These are phyloP conservation scores for Candida glucosophila DNA, from an alignment of 1,139 yeast species.

Conservation along the genomic window DNA sequence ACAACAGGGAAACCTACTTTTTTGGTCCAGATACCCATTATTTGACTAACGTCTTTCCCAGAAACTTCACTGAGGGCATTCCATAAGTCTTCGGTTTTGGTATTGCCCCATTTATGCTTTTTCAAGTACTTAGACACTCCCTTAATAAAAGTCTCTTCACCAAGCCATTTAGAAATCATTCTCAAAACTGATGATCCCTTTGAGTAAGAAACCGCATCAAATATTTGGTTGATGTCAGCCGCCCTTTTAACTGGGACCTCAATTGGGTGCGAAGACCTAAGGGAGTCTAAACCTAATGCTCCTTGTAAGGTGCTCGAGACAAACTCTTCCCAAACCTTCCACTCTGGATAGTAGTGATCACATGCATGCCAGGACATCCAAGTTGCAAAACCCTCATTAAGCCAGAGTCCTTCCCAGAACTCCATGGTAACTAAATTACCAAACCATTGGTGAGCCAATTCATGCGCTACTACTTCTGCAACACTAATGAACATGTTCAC, in stretches of 20 bases:
- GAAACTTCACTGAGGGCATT: constrained; percentile 64
- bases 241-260: constrained; percentile 50
- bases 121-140: constrained; percentile 72
- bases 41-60: constrained; percentile 65
- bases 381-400: constrained; percentile 57
- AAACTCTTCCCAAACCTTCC: constrained; percentile 49
- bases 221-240: constrained; percentile 48
- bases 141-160: constrained; percentile 58
- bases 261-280: constrained; percentile 49
- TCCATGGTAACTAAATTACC: constrained; percentile 58
- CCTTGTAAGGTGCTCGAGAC: constrained; percentile 44
- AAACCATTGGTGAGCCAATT: constrained; percentile 70
- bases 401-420: constrained; percentile 60
- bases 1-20: constrained; percentile 79
- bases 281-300: constrained; percentile 45
- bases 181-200: constrained; percentile 76
- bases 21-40: constrained; percentile 82
- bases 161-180: constrained; percentile 69
- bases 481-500: constrained; percentile 55
- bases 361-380: constrained; percentile 57
- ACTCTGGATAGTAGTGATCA: constrained; percentile 45
- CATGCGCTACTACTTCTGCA: constrained; percentile 84
- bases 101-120: constrained; percentile 71
- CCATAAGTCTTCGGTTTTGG: constrained; percentile 80
- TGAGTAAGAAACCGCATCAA: constrained; percentile 63